phyloP scores from a whole-genome alignment of 2,329 filamentous ascomycete genomes.

The Pseudocercospora macadamiae region DNA sequence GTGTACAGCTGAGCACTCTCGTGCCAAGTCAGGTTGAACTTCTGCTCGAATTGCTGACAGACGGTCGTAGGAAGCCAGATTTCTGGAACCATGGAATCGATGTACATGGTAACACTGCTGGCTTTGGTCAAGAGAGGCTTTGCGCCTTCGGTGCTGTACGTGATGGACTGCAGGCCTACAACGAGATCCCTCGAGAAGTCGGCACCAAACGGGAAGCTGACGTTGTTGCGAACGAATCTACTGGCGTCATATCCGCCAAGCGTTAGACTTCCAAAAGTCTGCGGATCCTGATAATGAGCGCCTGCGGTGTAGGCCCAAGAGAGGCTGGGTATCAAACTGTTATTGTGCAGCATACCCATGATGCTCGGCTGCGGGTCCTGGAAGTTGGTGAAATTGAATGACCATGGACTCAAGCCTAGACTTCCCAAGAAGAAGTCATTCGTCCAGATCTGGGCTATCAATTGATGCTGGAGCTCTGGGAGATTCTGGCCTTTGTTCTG shows the following conservation, averaged over 20 bases:
- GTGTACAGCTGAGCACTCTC: constrained; percentile 42
- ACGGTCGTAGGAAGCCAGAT: constrained; percentile 45
- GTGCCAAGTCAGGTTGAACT: constrained; percentile 44
- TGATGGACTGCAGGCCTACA: constrained; percentile 29
- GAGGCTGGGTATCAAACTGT: constrained; percentile 39
- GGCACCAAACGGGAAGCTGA: constrained; percentile 31
- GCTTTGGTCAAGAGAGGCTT: neutral
- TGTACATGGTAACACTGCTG: constrained; percentile 17
- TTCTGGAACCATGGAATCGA: constrained; percentile 44
- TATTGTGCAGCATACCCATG: constrained; percentile 35
- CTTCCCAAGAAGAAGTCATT: constrained; percentile 41
- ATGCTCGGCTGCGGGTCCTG: constrained; percentile 35
- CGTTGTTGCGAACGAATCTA: constrained; percentile 35
- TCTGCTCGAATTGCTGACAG: constrained; percentile 40
- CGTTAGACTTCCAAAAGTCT: constrained; percentile 32
- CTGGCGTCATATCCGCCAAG: constrained; percentile 45
- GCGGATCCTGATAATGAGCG: constrained; percentile 31
- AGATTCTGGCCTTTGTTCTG: constrained; percentile 21
- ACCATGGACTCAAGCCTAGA: constrained; percentile 42
- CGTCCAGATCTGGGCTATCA: constrained; percentile 31
- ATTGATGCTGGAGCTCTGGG: constrained; percentile 17
- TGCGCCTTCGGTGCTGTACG: constrained; percentile 6
- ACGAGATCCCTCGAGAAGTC: constrained; percentile 28
- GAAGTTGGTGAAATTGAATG: constrained; percentile 44
- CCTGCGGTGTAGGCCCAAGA: constrained; percentile 48